A percentile compares a stretch with the other conserved stretches of the same genome.
These are phyloP conservation scores for Macrocybe gigantea DNA, from an alignment of 768 basidiomycete genomes.

Conservation along the genomic window DNA sequence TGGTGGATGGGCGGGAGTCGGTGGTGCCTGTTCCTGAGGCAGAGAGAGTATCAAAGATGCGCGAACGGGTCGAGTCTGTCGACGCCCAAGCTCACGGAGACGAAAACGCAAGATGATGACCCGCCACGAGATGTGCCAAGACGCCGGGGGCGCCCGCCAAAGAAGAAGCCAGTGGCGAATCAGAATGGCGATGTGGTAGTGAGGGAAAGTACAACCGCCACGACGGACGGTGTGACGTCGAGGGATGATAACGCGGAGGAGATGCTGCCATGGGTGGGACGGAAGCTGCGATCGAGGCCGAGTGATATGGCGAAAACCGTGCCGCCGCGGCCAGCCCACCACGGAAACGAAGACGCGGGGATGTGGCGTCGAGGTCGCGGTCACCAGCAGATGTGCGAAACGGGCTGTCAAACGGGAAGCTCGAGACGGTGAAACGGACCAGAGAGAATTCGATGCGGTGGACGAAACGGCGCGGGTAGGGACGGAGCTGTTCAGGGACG, in stretches of 20 bases:
- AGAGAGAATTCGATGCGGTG: neutral
- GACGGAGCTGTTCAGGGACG: conserved; percentile 3
- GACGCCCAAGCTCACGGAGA: neutral
- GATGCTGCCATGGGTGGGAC: too few species aligned
- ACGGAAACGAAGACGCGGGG: conserved; percentile 41
- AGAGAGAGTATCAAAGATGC: conserved; percentile 7
- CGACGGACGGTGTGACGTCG: conserved; percentile 5
- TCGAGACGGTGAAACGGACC: conserved; percentile 5
- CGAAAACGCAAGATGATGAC: conserved; percentile 1
- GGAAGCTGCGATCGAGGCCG: conserved; percentile 21
- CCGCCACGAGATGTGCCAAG: conserved; percentile 7
- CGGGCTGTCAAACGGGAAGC: conserved; percentile 9
- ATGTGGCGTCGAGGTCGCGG: conserved; percentile 30
- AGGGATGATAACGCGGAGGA: too few species aligned
- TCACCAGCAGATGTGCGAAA: conserved; percentile 6
- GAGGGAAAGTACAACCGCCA: neutral
- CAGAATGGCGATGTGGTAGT: too few species aligned
- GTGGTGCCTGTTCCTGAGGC: conserved; percentile 1
- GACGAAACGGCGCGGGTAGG: neutral
- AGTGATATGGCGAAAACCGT: conserved; percentile 7
- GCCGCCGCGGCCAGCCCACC: conserved; percentile 17
- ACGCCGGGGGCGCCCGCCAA: conserved; percentile 5
- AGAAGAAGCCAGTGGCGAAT: conserved; percentile 1
- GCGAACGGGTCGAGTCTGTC: conserved; percentile 6
- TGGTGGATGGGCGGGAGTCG: conserved; percentile 12